Evolutionary conservation across 2,329 filamentous ascomycete species (phyloP), one percentile per base, ranked within the genome.

Genomic region (Raffaelea albimanens): DNA sequence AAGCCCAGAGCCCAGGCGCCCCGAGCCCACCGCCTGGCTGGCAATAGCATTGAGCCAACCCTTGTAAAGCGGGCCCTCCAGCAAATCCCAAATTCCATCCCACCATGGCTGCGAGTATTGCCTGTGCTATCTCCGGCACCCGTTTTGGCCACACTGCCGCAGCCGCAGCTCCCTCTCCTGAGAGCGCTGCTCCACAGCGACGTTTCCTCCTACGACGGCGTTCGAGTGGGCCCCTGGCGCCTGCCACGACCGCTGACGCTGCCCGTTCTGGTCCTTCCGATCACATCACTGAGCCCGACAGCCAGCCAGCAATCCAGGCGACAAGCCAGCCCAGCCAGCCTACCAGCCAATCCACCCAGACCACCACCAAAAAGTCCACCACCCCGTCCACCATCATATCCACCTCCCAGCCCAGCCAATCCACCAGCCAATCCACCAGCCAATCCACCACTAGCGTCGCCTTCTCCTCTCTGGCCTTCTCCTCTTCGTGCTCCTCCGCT

Each of bases 141-240:
- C 4, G 40, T 16, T 18, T 9, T 40, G n/a, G 8, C n/a, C 18
- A 20, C 5, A 5, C 38, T 18, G 21, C 19, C 16, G 33, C 25
- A 33, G 41, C 19, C 25, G 13, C 21, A 33, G 23, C 23, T 11
- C 34, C 8, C 36, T 18, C 4, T 16, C 9, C 20, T 43, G 33
- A 18, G 21, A 40, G 42, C 44, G 39, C 31, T 42, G 31, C 41
- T 40, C 45, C 43, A 48, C 43, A 42, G 34, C 43, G 31, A 43
- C 38, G 43, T 41, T 23, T 48, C 42, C 31, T 49, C 33, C 23
- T 47, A 29, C 25, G 25, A 23, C 45, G 42, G 42, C 45, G 45
- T 34, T 16, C 23, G 36, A 47, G 40, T 43, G 29, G 48, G 41
- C 25, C 44, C 43, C 7, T 23, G 11, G 20, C 38, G 42, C 39